These are phyloP conservation scores for Sugiyamaella novakii DNA, from an alignment of 1,139 yeast species.

Conservation along the genomic window DNA sequence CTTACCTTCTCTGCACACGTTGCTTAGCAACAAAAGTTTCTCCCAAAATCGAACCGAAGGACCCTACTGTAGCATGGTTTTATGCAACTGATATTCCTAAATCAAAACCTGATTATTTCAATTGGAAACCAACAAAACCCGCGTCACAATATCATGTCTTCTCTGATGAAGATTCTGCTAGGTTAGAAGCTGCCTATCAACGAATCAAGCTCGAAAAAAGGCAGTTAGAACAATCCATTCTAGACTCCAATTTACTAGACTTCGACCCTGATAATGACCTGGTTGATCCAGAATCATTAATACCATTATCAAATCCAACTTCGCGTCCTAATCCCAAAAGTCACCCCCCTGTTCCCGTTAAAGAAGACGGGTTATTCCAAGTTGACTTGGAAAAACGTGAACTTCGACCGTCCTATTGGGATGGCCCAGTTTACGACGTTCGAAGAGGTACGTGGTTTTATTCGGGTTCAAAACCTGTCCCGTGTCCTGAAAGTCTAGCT, in stretches of 20 bases:
- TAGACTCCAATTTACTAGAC: constrained; percentile 2
- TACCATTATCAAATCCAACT: constrained; percentile 2
- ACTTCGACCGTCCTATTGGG: constrained; percentile 80
- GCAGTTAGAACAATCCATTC: constrained; percentile 1
- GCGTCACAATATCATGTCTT: constrained; percentile 71
- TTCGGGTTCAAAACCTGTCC: constrained; percentile 50
- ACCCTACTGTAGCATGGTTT: constrained; percentile 54
- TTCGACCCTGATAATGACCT: constrained; percentile 6
- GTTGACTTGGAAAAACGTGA: constrained; percentile 61
- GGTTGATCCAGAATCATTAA: constrained; percentile 1
- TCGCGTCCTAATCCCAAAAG: neutral
- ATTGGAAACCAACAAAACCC: constrained; percentile 40
- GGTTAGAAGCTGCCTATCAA: constrained; percentile 57
- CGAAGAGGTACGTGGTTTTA: constrained; percentile 86
- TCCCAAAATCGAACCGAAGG: too few species aligned
- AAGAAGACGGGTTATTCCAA: constrained; percentile 77
- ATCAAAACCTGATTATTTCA: constrained; percentile 62
- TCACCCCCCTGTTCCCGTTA: constrained; percentile 55
- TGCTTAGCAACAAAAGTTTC: too few species aligned
- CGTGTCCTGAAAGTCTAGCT: constrained; percentile 57
- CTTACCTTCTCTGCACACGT: too few species aligned
- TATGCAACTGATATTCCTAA: constrained; percentile 80
- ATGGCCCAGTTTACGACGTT: constrained; percentile 82
- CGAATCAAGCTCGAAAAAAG: constrained; percentile 14
- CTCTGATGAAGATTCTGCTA: constrained; percentile 59